Conservation (phyloP, 768 basidiomycete species). For the Tephrocybe sp. region DNA sequence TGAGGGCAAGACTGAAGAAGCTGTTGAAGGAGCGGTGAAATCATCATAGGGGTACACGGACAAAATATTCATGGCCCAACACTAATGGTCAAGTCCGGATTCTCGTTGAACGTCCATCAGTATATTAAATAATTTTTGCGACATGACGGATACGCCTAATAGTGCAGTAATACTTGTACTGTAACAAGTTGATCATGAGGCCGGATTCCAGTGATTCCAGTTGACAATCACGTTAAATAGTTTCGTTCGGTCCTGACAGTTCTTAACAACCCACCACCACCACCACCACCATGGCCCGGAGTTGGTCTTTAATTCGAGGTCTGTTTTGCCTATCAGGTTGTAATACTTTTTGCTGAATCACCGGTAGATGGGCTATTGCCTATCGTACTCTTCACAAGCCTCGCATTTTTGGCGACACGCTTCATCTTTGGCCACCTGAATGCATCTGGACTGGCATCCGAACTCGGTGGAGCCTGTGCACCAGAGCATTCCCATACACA, state of each 20-base stretch:
- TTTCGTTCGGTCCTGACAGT: too few relatives aligned
- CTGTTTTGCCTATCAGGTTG: not conserved
- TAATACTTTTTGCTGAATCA: not conserved
- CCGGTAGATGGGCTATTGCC: conserved; percentile 25
- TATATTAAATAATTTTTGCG: too few relatives aligned
- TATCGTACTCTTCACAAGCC: conserved; percentile 35
- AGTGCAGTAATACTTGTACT: too few relatives aligned
- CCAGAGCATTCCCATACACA: conserved; percentile 12
- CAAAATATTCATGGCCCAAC: too few relatives aligned
- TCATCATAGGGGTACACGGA: too few relatives aligned
- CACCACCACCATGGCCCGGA: conserved; percentile 5
- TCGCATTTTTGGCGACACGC: conserved; percentile 33
- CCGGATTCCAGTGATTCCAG: too few relatives aligned
- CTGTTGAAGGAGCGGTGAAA: conserved; percentile 41
- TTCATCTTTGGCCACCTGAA: conserved; percentile 33
- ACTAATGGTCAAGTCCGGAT: too few relatives aligned
- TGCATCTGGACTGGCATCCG: conserved; percentile 25
- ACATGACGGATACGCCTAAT: too few relatives aligned
- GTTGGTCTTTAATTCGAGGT: conserved; percentile 9
- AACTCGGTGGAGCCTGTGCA: conserved; percentile 33
- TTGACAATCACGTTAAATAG: too few relatives aligned
- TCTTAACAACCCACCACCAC: too few relatives aligned
- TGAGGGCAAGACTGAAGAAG: conserved; percentile 36
- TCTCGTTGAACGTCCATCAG: too few relatives aligned
- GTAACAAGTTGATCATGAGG: too few relatives aligned